These are phyloP conservation scores for Ceratocystis variospora DNA, from an alignment of 2,329 filamentous ascomycete species.

Conservation along the genomic window DNA sequence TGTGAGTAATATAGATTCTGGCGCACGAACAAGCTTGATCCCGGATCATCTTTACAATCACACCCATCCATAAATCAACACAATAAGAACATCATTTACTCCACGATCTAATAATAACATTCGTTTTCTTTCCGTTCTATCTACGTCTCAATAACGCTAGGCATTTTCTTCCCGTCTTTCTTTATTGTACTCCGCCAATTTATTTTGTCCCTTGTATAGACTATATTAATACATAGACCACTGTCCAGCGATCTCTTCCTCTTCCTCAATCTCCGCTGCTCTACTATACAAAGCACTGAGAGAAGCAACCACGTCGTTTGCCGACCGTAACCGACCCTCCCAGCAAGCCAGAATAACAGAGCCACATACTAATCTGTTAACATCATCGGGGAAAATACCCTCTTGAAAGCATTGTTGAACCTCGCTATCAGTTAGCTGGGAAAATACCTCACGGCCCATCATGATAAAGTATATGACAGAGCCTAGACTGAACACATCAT, in stretches of 20 bases:
- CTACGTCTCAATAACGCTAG: background rate
- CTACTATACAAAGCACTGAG: slow-evolving; percentile 18
- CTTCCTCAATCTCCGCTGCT: slow-evolving; percentile 18
- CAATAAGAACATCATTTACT: slow-evolving; percentile 13
- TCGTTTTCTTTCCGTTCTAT: background rate
- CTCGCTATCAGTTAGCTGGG: slow-evolving; percentile 24
- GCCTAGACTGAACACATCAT: slow-evolving; percentile 28
- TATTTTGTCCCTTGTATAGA: slow-evolving; percentile 9
- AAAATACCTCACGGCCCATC: slow-evolving; percentile 25
- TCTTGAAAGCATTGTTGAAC: slow-evolving; percentile 23
- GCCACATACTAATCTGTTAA: slow-evolving; percentile 23
- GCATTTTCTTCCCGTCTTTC: background rate
- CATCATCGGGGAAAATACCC: slow-evolving; percentile 24
- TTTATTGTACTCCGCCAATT: slow-evolving; percentile 9
- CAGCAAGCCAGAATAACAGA: slow-evolving; percentile 25
- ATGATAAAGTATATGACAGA: slow-evolving; percentile 28
- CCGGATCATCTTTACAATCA: slow-evolving; percentile 17
- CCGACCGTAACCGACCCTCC: slow-evolving; percentile 20
- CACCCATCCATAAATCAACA: slow-evolving; percentile 19
- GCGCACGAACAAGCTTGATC: slow-evolving; percentile 10
- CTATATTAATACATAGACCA: slow-evolving; percentile 20
- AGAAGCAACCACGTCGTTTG: slow-evolving; percentile 16
- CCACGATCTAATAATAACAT: slow-evolving; percentile 1
- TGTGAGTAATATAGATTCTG: slow-evolving; percentile 12
- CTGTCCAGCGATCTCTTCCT: slow-evolving; percentile 19